Base-by-base conservation (phyloP, 345 rosid genomes). In the Mercurialis annua region DNA sequence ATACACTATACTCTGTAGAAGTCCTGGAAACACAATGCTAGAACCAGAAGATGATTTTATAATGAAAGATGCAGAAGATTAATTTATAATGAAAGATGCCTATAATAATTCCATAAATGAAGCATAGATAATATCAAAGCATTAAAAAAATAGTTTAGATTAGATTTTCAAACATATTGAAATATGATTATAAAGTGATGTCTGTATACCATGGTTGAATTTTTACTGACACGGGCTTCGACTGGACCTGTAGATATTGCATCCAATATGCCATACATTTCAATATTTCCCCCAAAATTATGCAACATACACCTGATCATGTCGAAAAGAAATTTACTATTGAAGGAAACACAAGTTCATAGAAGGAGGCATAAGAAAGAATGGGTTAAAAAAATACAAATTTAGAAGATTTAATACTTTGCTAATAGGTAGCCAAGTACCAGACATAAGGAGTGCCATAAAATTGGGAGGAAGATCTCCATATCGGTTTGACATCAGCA, bases 241-340 rank as follows among this genome's bases (percentile, higher is more conserved):
- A 90, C 70, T 0, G 98, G 97, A 73, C 97, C 96, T 18, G 86
- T 82, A 75, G 97, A 77, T 72, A 93, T 76, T 67, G 96, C 63
- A 72, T 93, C 98, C 72, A 93, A 75, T 69, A 59, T 26, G 66
- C 97, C 98, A 62, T 90, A 93, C 90, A 86, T 90, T 81, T 93
- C 97, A 73, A 93, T 83, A 77, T 93, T 93, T 73, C 96, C 96
- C 34, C 97, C 97, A 84, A 93, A 90, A 67, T 93, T 93, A 77
- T 88, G 97, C 84, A 93, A 75, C 85, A 93, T 74, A 73, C 98
- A 93, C 97, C 98, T 93, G 82, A 63, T 60, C 40, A 70, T 50
- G 31, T 68, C 9, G 27, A 62, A 70, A 70, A 42, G 20, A 54
- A 27, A 62, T 36, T 52, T 47, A 31, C 8, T 14, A 60, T 26